Conservation (phyloP, 2,329 filamentous ascomycete genomes). For the Alternaria arborescens region DNA sequence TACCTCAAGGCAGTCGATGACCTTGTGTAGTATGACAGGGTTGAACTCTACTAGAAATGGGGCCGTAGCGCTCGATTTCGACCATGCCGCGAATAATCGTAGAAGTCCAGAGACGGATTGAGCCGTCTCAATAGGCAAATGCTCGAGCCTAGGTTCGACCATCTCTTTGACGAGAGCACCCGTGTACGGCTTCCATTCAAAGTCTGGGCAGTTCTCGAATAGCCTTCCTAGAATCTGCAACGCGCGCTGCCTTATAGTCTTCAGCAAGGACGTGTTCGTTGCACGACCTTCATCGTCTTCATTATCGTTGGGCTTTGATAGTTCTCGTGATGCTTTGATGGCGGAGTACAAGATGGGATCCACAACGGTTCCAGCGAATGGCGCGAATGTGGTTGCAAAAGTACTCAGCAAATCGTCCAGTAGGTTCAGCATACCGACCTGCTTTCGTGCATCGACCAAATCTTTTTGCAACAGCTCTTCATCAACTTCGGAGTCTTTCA, state of each 20-base stretch:
- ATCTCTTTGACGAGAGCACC: conserved; percentile 76
- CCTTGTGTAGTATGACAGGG: conserved; percentile 67
- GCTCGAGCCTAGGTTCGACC: conserved; percentile 77
- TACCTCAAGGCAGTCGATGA: conserved; percentile 76
- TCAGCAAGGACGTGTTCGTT: conserved; percentile 65
- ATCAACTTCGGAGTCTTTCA: conserved; percentile 61
- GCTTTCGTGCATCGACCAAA: conserved; percentile 74
- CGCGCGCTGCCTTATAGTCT: conserved; percentile 73
- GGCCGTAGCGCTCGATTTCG: conserved; percentile 70
- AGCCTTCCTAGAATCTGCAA: conserved; percentile 83
- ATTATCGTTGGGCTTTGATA: conserved; percentile 40
- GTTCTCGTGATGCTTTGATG: conserved; percentile 67
- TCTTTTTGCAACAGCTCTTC: conserved; percentile 57
- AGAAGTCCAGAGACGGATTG: conserved; percentile 88
- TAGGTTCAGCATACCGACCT: conserved; percentile 93
- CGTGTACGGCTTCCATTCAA: conserved; percentile 77
- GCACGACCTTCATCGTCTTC: conserved; percentile 34
- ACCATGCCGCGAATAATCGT: conserved; percentile 83
- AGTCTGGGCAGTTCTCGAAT: conserved; percentile 75
- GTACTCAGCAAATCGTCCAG: conserved; percentile 85
- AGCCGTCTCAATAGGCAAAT: conserved; percentile 83
- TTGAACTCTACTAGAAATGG: conserved; percentile 74
- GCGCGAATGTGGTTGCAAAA: conserved; percentile 75
- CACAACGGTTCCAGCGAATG: conserved; percentile 73
- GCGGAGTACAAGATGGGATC: conserved; percentile 84